Base-by-base conservation (phyloP, 129 eudicot genomes). In the Lactuca sativa region DNA sequence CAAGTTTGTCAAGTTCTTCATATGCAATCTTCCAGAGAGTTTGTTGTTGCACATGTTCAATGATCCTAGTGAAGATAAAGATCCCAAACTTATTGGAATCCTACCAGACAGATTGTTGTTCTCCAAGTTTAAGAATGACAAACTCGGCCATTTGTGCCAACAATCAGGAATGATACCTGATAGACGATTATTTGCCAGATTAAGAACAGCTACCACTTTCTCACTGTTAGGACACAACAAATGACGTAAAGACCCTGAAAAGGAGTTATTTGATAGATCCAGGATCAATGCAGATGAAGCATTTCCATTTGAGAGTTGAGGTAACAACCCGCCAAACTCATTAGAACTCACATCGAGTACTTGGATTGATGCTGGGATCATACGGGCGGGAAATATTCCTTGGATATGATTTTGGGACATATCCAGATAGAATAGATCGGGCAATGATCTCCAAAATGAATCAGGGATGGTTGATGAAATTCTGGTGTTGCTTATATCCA, bases 361-460 rank as follows among this genome's bases (percentile, higher is more conserved):
- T 0, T 4, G 10, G 10, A 16, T 10, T 7, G 57, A 15, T 75
- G 41, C 31, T 4, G 62, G 58, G 37, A 61, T 54, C 30, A 25
- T 25, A 25, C 30, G 30, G 62, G 31, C 2, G 16, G 61, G 59
- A n/a, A 82, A 58, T 18, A 10, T 12, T 9, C 86, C 86, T 36
- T 47, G 37, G 12, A 77, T 66, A 18, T 81, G 75, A 68, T 81
- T 81, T 64, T 71, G 85, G n/a, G 85, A 76, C 51, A 81, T 51
- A 33, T 82, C 51, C 16, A 82, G 13, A 15, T n/a, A 36, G 3
- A 0, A 0, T 15, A 67, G 5, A 6, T 64, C 7, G 43, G 77
- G 69, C 1, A 69, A 72, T 7, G 67, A 68, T 12, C 17, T 69
- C 71, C 68, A 77, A 65, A 77, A 77, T 36, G 67, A 64, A 30